Conservation (phyloP, 1,284 basidiomycete species). For the Cryptococcus jaspeensis region DNA sequence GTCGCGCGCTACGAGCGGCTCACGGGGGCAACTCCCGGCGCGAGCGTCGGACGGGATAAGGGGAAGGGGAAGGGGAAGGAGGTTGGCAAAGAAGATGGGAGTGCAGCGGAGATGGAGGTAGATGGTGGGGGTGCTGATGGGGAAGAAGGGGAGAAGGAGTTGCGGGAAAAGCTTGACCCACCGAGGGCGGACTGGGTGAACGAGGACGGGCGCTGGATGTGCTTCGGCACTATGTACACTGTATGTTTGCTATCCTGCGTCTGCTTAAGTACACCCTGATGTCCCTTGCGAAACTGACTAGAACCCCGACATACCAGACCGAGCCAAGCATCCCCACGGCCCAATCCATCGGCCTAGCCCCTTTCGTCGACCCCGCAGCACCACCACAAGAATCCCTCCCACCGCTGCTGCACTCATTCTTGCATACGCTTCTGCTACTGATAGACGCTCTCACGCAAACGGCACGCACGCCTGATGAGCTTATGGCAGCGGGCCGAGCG, state of each 20-base stretch:
- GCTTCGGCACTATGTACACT: conserved; percentile 39
- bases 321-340: conserved; percentile 35
- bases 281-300: background rate
- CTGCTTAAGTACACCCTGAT: background rate
- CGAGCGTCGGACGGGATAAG: conserved; percentile 5
- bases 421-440: conserved; percentile 43
- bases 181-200: conserved; percentile 39
- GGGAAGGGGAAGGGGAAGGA: conserved; percentile 10
- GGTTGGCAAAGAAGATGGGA: background rate
- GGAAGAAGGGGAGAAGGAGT: conserved; percentile 13
- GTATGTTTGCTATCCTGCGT: conserved; percentile 20
- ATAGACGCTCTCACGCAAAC: conserved; percentile 41
- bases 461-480: conserved; percentile 38
- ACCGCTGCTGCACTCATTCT: conserved; percentile 40
- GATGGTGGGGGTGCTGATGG: conserved; percentile 3
- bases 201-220: conserved; percentile 27
- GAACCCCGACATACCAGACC: conserved; percentile 18
- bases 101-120: background rate
- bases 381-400: conserved; percentile 31
- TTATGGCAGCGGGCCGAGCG: conserved; percentile 32
- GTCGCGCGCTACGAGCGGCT: conserved; percentile 24
- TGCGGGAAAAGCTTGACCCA: conserved; percentile 20
- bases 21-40: conserved; percentile 5
- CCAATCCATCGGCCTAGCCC: conserved; percentile 32
- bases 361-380: conserved; percentile 29